Evolutionary conservation across 2,329 filamentous ascomycete species (phyloP), one percentile per base, ranked within the genome.

Genomic region (Davidsoniella neocaledoniae): DNA sequence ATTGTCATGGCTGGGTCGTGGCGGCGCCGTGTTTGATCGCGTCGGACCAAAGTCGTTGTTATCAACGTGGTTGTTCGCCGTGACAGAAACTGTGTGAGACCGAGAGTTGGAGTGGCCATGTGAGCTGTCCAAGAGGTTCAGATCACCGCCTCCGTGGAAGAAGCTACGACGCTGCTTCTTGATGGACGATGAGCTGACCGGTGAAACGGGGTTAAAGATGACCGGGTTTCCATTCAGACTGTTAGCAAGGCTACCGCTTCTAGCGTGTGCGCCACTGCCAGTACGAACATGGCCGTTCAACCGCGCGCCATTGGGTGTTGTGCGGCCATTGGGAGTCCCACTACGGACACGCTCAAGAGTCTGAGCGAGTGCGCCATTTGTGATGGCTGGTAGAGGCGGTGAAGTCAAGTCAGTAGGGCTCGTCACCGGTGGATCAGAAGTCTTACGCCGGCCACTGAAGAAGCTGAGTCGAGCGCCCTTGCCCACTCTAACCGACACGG

Each of bases 401-500:
- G 19, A 10, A 12, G 40, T 23, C 7, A 37, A 26, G n/a, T 7
- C 9, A 7, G 41, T 36, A 26, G 43, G 39, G n/a, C 12, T 45
- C 5, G 49, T 43, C n/a, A 16, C n/a, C 9, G 49, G 21, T 23
- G 43, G 38, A 25, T 53, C 51, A n/a, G 48, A 48, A 8, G 48
- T 23, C 57, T 72, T 74, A 58, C 68, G 72, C 53, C 69, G 68
- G 9, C 72, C 71, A 1, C 72, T 70, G 2, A 78, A 62, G 60
- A 79, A 76, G 59, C 74, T 78, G 10, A 78, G 64, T 2, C 75
- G 66, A 2, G 73, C 67, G 14, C 72, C 72, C 16, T 71, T 71
- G 6, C 67, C 62, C 29, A 50, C 46, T 26, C 50, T 48, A 7
- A 52, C 51, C 14, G 54, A 52, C 8, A 54, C 48, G 4, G 52